Percentiles rank a stretch among this genome's conserved stretches.
phyloP scores from a whole-genome alignment of 2,329 filamentous ascomycete species.

The Alternaria burnsii region DNA sequence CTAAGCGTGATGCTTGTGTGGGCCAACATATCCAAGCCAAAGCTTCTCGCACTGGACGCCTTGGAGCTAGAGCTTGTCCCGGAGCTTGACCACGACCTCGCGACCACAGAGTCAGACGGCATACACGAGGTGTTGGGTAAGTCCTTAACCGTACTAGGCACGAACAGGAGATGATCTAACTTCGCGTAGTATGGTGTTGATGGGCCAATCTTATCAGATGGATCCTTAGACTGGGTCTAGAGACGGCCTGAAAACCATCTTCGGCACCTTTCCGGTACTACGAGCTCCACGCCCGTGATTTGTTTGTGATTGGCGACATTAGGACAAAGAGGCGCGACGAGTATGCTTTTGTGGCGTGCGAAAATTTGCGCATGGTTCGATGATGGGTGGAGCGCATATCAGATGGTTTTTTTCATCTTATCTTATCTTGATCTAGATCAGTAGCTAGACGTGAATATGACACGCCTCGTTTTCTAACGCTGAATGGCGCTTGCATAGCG shows the following conservation, averaged over 20 bases:
- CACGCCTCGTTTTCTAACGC: neutral
- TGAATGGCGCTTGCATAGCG: neutral
- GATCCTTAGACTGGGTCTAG: neutral
- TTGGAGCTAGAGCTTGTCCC: slow-evolving; percentile 24
- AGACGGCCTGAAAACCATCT: neutral
- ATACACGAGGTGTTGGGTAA: slow-evolving; percentile 1
- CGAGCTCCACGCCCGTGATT: neutral
- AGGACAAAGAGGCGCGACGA: neutral
- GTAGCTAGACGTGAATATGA: neutral
- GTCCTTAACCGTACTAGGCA: neutral
- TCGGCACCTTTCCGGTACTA: neutral
- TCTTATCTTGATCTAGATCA: slow-evolving; percentile 30
- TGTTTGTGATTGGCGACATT: neutral
- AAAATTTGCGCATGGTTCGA: slow-evolving; percentile 11
- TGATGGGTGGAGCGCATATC: slow-evolving; percentile 1
- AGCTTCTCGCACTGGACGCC: slow-evolving; percentile 12
- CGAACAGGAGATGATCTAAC: neutral
- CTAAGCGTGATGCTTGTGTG: neutral
- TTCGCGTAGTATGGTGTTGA: slow-evolving; percentile 4
- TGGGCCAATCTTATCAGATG: slow-evolving; percentile 27
- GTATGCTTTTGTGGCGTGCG: slow-evolving; percentile 4
- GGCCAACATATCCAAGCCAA: slow-evolving; percentile 13
- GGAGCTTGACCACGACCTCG: slow-evolving; percentile 7
- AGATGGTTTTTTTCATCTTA: slow-evolving; percentile 15
- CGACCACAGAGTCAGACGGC: neutral